These are phyloP conservation scores for Suillus spraguei DNA, from an alignment of 768 basidiomycete species.

Conservation along the genomic window DNA sequence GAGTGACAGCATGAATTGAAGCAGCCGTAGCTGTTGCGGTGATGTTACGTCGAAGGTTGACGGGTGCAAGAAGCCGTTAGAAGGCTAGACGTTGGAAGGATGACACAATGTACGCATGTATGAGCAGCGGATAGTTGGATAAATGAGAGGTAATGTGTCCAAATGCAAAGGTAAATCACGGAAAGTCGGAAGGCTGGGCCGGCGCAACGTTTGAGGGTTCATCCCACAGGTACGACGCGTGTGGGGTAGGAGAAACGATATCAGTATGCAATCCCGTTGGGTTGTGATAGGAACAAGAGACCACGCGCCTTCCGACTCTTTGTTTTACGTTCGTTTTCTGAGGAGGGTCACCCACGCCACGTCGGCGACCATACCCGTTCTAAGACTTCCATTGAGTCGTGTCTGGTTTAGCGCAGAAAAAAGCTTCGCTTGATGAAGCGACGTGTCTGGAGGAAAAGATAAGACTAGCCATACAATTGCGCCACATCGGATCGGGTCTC, in stretches of 20 bases:
- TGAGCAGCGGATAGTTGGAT: background rate
- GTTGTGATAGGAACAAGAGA: conserved; percentile 28
- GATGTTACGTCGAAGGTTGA: conserved; percentile 5
- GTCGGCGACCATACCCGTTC: background rate
- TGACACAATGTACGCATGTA: background rate
- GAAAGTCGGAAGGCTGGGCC: background rate
- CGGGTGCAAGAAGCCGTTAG: background rate
- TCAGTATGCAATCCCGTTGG: background rate
- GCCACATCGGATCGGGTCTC: conserved; percentile 8
- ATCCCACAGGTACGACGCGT: conserved; percentile 5
- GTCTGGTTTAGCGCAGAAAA: background rate
- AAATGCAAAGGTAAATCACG: conserved; percentile 6
- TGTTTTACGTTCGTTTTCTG: conserved; percentile 5
- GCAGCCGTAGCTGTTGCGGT: background rate
- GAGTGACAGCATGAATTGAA: background rate
- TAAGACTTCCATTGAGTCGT: background rate
- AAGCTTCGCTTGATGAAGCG: conserved; percentile 6
- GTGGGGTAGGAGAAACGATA: conserved; percentile 5
- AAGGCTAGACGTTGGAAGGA: background rate
- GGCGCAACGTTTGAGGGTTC: conserved; percentile 6
- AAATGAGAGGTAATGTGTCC: conserved; percentile 2
- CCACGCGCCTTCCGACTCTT: conserved; percentile 23
- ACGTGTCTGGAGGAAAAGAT: background rate
- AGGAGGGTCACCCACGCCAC: background rate
- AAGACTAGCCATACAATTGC: background rate